Evolutionary conservation across 176 grass and related monocot species (phyloP).

Genomic region (Musa schizocarpa): DNA sequence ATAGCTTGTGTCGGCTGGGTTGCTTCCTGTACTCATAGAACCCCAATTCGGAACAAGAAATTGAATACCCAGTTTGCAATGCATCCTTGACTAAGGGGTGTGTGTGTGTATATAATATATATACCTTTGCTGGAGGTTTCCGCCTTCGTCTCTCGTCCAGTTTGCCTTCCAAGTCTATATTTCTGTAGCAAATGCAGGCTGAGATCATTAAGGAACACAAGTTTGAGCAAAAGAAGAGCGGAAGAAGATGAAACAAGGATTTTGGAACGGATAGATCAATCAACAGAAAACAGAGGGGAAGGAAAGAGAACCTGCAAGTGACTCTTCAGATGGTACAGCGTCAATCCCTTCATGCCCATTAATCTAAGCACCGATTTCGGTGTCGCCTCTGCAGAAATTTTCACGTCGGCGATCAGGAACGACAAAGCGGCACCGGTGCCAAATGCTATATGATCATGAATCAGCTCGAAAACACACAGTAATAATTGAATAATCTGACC

Average conservation of each 20-base stretch:
- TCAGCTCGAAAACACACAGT: background rate
- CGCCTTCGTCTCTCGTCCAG: constrained; percentile 44
- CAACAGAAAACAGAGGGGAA: background rate
- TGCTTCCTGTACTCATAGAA: background rate
- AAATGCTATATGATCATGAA: background rate
- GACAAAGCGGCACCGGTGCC: no score
- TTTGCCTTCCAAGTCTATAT: constrained; percentile 85
- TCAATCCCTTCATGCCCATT: constrained; percentile 94
- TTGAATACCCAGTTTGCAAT: no score
- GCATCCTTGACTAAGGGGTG: no score
- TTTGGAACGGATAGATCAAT: no score
- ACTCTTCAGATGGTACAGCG: constrained; percentile 87
- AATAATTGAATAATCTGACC: background rate
- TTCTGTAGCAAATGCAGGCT: constrained; percentile 29
- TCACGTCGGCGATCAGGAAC: background rate
- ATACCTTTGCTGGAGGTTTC: constrained; percentile 36
- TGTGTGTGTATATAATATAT: no score
- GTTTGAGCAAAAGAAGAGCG: background rate
- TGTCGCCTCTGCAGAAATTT: constrained; percentile 52
- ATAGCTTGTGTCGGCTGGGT: background rate
- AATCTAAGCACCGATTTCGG: constrained; percentile 88
- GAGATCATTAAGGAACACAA: background rate
- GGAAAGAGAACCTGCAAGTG: constrained; percentile 69
- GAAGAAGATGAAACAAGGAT: background rate
- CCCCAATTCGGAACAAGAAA: no score